Percentiles rank a stretch among this genome's conserved stretches.
These are phyloP conservation scores for Phaseolus lunatus DNA, from an alignment of 306 rosid genomes.

Conservation along the genomic window DNA sequence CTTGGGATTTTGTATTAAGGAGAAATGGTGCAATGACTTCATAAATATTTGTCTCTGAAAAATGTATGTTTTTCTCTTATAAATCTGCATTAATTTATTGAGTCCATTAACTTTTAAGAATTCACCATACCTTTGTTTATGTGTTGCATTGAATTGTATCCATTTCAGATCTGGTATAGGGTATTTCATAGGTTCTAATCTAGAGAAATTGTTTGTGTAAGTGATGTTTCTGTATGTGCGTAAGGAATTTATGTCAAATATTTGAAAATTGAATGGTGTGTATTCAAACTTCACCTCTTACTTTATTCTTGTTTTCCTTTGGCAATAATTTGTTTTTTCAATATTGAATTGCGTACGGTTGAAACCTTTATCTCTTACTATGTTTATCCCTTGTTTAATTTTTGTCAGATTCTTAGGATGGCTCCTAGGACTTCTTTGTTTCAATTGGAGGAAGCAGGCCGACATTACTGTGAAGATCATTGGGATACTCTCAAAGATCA, in stretches of 20 bases:
- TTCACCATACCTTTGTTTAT: not conserved
- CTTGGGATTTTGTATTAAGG: not conserved
- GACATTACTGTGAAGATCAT: slow-evolving; percentile 57
- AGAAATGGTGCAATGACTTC: not conserved
- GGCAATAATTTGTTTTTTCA: not conserved
- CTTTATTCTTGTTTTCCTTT: not conserved
- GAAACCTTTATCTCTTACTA: slow-evolving; percentile 13
- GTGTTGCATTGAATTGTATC: not conserved
- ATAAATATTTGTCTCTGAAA: not conserved
- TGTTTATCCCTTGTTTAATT: not conserved
- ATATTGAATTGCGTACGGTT: not conserved
- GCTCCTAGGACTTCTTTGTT: slow-evolving; percentile 52
- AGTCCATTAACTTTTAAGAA: not conserved
- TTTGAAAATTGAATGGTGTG: not conserved
- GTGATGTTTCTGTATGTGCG: not conserved
- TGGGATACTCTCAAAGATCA: slow-evolving; percentile 56
- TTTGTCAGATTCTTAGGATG: slow-evolving; percentile 60
- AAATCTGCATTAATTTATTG: not conserved
- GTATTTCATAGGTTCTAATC: not conserved
- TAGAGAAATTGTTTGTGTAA: not conserved
- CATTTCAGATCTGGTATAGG: not conserved
- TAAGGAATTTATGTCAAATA: not conserved
- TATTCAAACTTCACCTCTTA: not conserved
- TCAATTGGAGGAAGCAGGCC: slow-evolving; percentile 57
- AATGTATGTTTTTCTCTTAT: not conserved